Evolutionary conservation across 805 yeast species (phyloP).

Genomic region (Myxozyma monticola): DNA sequence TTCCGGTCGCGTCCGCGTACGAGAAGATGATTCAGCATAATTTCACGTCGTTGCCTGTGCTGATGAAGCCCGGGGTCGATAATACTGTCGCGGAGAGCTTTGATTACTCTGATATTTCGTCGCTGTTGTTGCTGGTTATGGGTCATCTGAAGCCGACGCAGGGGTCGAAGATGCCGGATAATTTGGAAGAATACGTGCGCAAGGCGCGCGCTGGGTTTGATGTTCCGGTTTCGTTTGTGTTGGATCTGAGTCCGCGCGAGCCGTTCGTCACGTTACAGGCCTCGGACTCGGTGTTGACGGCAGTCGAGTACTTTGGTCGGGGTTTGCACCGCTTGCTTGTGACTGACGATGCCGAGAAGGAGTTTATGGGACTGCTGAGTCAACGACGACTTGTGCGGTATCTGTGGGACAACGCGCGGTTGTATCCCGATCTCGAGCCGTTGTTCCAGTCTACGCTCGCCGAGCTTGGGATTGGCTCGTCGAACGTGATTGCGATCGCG

Average conservation of each 20-base stretch:
- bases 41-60: conserved; percentile 83
- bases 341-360: conserved; percentile 47
- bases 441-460: conserved; percentile 66
- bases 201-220: conserved; percentile 84
- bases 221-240: conserved; percentile 87
- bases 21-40: conserved; percentile 69
- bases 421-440: conserved; percentile 78
- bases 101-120: conserved; percentile 87
- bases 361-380: conserved; percentile 78
- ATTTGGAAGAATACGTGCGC: conserved; percentile 45
- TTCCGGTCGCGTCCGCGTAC: conserved; percentile 85
- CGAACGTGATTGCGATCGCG: conserved; percentile 72
- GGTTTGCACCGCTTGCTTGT: conserved; percentile 96
- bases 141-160: conserved; percentile 54
- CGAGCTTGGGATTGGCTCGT: conserved; percentile 68
- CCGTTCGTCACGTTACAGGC: conserved; percentile 81
- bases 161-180: conserved; percentile 20
- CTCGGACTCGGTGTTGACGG: conserved; percentile 58
- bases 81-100: conserved; percentile 77
- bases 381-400: conserved; percentile 84
- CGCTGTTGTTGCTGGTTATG: conserved; percentile 79
- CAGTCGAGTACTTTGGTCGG: conserved; percentile 83
- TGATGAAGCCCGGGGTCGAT: conserved; percentile 39
- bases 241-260: conserved; percentile 80
- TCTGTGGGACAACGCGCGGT: conserved; percentile 89